Evolutionary conservation across 2,329 filamentous ascomycete species (phyloP).

Genomic region (Claviceps africana): DNA sequence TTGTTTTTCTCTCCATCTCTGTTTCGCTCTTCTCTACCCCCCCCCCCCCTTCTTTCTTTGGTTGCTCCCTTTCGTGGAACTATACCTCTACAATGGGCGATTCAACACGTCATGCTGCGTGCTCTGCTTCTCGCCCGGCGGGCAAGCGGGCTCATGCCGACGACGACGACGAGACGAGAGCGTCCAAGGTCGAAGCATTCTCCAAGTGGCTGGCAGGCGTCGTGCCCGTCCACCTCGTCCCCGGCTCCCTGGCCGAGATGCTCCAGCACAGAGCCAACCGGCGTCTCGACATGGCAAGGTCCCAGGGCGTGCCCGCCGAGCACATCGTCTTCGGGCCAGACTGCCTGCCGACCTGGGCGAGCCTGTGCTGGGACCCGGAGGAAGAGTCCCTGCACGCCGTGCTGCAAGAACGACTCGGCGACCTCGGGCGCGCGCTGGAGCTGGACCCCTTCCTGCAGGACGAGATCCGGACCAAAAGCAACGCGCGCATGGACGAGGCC

Average conservation of each 20-base stretch:
- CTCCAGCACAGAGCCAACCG: conserved; percentile 12
- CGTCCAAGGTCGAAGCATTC: conserved; percentile 1
- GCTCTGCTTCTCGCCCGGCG: neutral
- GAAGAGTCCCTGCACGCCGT: conserved; percentile 11
- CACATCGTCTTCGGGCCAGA: conserved; percentile 15
- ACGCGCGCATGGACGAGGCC: conserved; percentile 14
- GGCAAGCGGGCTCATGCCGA: neutral
- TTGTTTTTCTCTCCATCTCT: too few species aligned
- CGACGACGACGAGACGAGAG: neutral
- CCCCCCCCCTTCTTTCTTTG: too few species aligned
- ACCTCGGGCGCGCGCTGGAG: conserved; percentile 7
- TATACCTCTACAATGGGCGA: neutral
- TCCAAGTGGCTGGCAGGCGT: conserved; percentile 7
- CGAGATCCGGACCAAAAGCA: conserved; percentile 15
- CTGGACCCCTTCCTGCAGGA: conserved; percentile 10
- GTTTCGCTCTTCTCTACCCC: too few species aligned
- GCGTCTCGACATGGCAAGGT: conserved; percentile 12
- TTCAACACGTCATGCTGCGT: neutral
- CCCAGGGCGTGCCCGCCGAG: conserved; percentile 5
- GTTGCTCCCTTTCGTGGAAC: neutral
- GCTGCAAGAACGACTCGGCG: conserved; percentile 13
- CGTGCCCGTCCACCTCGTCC: conserved; percentile 12
- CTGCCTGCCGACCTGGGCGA: conserved; percentile 17
- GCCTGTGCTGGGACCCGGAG: conserved; percentile 12
- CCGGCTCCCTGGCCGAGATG: conserved; percentile 9